Base-by-base conservation (phyloP, 2,329 filamentous ascomycete genomes). In the Pseudofabraea citricarpa region DNA sequence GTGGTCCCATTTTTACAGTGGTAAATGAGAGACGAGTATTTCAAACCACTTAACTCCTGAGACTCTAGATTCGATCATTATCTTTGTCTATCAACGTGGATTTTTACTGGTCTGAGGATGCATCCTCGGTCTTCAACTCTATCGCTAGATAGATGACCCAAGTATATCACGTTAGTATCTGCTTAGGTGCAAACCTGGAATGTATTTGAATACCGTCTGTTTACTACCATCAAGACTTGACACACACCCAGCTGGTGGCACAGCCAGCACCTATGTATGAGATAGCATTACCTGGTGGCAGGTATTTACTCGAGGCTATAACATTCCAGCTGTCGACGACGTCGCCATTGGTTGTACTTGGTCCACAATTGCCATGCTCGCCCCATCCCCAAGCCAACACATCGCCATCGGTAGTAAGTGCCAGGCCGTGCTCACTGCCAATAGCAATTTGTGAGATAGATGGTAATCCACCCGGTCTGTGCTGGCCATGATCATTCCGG, bases 291-390 rank as follows among this genome's bases (percentile, higher is more conserved):
- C 64, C 68, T 4, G 71, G 60, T 13, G 74, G 72, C 29, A 81
- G 66, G 57, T 73, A 72, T 51, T 72, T 73, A 41, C 71, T 69
- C 36, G 80, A 75, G 18, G 75, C 74, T 57, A 94, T 77, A 46
- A 78, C 67, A 58, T 84, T 90, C 72, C 77, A 87, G 47, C 72
- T 72, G 8, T 77, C 83, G 51, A 83, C 84, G 36, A 90, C 81
- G 63, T 87, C 79, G 39, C 79, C 81, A 48, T 75, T 69, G 48
- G 81, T 78, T 10, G 68, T 70, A 32, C 75, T 70, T 26, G 80
- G 77, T 3, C 93, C 93, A 62, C 93, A 98, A 62, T 98, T 98
- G 2, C 93, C 93, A 66, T 98, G 93, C 65, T 97, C 91, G 2
- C 90, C 90, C 93, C 93, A 98, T 16, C 93, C 93, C 89, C 91